phyloP scores from a whole-genome alignment of 441 rosid genomes.

The Syzygium malaccense region DNA sequence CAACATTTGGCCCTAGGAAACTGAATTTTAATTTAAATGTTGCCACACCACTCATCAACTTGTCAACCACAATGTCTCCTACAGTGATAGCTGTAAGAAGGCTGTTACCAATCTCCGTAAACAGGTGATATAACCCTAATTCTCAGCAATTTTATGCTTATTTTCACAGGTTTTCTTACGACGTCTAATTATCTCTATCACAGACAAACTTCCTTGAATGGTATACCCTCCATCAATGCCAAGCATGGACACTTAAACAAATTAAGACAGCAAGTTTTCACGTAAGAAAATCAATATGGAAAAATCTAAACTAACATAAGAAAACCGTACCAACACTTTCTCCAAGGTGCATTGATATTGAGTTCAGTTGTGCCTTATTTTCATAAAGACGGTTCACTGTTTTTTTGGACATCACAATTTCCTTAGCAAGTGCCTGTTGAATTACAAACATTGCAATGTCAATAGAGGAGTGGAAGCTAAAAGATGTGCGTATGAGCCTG shows the following conservation, averaged over 20 bases:
- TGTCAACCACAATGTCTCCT: neutral
- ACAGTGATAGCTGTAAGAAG: neutral
- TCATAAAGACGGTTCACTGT: slow-evolving; percentile 79
- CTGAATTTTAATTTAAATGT: neutral
- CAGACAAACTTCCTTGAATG: neutral
- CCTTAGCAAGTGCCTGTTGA: slow-evolving; percentile 80
- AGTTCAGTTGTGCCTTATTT: slow-evolving; percentile 91
- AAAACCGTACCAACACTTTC: slow-evolving; percentile 78
- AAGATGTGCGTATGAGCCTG: neutral
- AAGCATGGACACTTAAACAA: neutral
- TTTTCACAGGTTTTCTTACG: neutral
- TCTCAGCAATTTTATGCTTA: neutral
- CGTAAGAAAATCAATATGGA: neutral
- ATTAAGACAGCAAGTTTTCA: neutral
- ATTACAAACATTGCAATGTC: neutral
- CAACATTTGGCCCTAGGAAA: neutral
- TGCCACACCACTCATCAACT: neutral
- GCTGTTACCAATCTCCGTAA: neutral
- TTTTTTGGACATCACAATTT: slow-evolving; percentile 69
- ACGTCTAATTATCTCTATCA: neutral
- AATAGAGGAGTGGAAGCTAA: neutral
- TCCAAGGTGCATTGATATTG: slow-evolving; percentile 96
- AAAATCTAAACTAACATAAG: neutral
- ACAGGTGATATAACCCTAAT: neutral
- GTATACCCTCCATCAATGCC: neutral